These are phyloP conservation scores for Melanomma pulvis-pyrius DNA, from an alignment of 495 filamentous ascomycete species.

Conservation along the genomic window DNA sequence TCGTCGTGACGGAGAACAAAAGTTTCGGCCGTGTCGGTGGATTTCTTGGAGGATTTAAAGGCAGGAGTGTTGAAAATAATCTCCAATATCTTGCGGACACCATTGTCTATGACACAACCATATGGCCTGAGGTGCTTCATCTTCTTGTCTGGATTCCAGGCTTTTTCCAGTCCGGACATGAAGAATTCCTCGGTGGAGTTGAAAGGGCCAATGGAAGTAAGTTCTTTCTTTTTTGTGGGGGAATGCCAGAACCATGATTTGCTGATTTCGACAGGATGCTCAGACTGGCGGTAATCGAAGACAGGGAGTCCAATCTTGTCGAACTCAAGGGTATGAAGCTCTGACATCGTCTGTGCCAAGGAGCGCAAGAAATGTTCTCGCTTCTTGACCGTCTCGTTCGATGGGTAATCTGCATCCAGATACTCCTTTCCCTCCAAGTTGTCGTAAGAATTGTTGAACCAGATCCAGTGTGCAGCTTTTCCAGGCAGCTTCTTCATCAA, in stretches of 20 bases:
- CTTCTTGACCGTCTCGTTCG: background rate
- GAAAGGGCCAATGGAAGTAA: background rate
- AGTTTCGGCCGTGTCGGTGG: conserved; percentile 11
- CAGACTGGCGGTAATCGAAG: conserved; percentile 24
- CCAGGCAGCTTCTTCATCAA: conserved; percentile 42
- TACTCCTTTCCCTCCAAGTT: conserved; percentile 19
- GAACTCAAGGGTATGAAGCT: conserved; percentile 43
- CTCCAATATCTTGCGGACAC: conserved; percentile 35
- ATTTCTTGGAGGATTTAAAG: conserved; percentile 13
- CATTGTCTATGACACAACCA: too few relatives aligned
- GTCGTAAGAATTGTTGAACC: conserved; percentile 30
- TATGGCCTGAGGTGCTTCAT: background rate
- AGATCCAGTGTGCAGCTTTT: conserved; percentile 36
- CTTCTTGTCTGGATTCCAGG: background rate
- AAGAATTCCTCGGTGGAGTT: conserved; percentile 1
- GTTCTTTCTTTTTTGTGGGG: conserved; percentile 5
- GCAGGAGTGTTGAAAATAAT: conserved; percentile 27
- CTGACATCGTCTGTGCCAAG: conserved; percentile 44
- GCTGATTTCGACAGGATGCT: conserved; percentile 26
- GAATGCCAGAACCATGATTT: conserved; percentile 36
- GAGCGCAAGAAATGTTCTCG: conserved; percentile 19
- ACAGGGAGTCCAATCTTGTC: conserved; percentile 15
- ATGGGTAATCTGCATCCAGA: background rate
- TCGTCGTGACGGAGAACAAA: conserved; percentile 49
- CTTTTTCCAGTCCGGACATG: background rate